Percentiles rank a stretch among this genome's conserved stretches.
phyloP scores from a whole-genome alignment of 768 basidiomycete genomes.

The Wakefieldia striispora region DNA sequence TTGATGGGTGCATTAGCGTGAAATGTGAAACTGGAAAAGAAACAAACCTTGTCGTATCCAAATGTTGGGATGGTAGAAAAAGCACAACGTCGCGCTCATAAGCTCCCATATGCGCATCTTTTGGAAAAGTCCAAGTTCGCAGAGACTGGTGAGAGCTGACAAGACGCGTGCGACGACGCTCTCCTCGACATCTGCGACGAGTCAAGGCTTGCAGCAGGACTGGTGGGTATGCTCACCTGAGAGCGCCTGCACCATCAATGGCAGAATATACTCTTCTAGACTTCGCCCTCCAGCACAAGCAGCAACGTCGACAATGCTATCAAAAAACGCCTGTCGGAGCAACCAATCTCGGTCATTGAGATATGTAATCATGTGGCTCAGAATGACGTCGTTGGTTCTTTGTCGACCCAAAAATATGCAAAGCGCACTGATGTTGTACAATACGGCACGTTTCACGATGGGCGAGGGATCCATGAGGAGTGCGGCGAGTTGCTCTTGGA shows the following conservation, averaged over 20 bases:
- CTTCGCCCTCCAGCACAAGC: conserved; percentile 90
- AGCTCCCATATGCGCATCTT: conserved; percentile 98
- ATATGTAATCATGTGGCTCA: conserved; percentile 85
- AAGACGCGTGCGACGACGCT: conserved; percentile 90
- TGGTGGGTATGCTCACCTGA: conserved; percentile 57
- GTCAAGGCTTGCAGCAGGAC: conserved; percentile 4
- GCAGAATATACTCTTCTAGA: conserved; percentile 95
- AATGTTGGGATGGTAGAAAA: conserved; percentile 91
- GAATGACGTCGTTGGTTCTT: conserved; percentile 90
- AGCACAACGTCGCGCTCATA: conserved; percentile 82
- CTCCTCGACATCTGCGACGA: conserved; percentile 81
- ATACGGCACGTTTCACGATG: conserved; percentile 86
- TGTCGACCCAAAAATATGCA: conserved; percentile 93
- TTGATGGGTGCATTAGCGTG: conserved; percentile 2
- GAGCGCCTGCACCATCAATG: conserved; percentile 92
- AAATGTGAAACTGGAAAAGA: not conserved
- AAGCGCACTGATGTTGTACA: conserved; percentile 82
- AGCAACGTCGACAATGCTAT: conserved; percentile 93
- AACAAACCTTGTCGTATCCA: conserved; percentile 92
- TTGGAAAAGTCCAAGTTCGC: conserved; percentile 86
- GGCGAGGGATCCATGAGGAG: conserved; percentile 88
- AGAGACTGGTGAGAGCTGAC: conserved; percentile 81
- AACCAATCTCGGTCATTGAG: conserved; percentile 92
- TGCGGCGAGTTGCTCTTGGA: conserved; percentile 84
- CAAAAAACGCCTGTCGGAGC: conserved; percentile 88